phyloP scores from a whole-genome alignment of 306 rosid species.

The Medicago truncatula region MtrunA17r5.0-ANR NC_053044.1:646001-646500 shows the following conservation, averaged over 20 bases:
- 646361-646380: not conserved
- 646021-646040: not conserved
- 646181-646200: not conserved
- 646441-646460: not conserved
- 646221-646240: not conserved
- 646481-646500: too few relatives aligned
- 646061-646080: not conserved
- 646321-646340: not conserved
- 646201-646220: not conserved
- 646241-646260: not conserved
- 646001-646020: not conserved
- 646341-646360: not conserved
- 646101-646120: not conserved
- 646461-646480: not conserved
- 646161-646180: not conserved
- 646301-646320: not conserved
- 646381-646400: not conserved
- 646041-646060: too few relatives aligned
- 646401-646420: not conserved
- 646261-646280: not conserved
- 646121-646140: not conserved
- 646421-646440: not conserved
- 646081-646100: not conserved
- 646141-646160: not conserved
- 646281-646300: not conserved